Conservation (phyloP, 2,329 filamentous ascomycete genomes). For the Claviceps fusiformis region DNA sequence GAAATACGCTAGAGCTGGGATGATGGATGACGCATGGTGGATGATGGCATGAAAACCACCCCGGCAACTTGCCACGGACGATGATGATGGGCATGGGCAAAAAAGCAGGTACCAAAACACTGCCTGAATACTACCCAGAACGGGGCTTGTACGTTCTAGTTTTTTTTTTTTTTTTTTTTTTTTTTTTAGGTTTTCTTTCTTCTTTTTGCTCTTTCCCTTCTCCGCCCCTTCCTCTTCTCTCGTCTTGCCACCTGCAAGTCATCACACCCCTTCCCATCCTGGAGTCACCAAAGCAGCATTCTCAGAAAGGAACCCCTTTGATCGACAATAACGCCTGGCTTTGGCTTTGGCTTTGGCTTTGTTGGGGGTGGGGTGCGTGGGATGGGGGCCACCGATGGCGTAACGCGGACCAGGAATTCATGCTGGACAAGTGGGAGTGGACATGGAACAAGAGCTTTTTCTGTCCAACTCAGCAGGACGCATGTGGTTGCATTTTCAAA, state of each 20-base stretch:
- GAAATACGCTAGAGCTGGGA: background rate
- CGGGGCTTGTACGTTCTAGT: too few relatives aligned
- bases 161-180: background rate
- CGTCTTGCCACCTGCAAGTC: background rate
- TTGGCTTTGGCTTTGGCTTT: background rate
- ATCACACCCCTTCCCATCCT: background rate
- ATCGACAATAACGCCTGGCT: background rate
- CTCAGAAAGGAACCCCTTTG: background rate
- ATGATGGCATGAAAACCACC: background rate
- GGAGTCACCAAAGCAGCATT: background rate
- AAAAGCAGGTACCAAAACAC: background rate
- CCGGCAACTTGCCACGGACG: background rate
- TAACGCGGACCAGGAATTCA: background rate
- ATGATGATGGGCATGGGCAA: background rate
- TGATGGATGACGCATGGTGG: too few relatives aligned
- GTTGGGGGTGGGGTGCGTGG: background rate
- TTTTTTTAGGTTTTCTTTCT: background rate
- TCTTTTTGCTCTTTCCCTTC: too few relatives aligned
- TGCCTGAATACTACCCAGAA: too few relatives aligned
- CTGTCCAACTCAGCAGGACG: background rate
- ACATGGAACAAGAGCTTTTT: background rate
- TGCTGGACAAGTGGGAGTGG: too few relatives aligned
- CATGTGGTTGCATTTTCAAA: background rate
- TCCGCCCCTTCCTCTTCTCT: background rate
- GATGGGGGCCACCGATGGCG: background rate